phyloP scores from a whole-genome alignment of 2,329 filamentous ascomycete species.

The Fusarium musae region DNA sequence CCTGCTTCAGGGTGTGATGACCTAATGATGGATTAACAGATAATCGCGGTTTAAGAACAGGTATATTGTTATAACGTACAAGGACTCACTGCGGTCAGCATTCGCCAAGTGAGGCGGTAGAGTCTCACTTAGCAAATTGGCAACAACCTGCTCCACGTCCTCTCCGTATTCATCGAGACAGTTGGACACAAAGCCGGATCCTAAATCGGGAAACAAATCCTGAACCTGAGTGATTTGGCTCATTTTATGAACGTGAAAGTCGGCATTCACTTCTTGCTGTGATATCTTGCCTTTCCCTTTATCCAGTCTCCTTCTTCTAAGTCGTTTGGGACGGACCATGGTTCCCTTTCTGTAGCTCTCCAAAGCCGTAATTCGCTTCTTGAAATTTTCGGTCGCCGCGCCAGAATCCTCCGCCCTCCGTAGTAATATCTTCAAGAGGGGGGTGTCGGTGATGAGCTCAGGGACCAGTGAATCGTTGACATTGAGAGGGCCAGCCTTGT shows the following conservation, averaged over 20 bases:
- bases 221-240: slow-evolving; percentile 90
- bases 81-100: slow-evolving; percentile 71
- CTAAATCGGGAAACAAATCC: slow-evolving; percentile 90
- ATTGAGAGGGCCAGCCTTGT: slow-evolving; percentile 65
- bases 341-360: slow-evolving; percentile 68
- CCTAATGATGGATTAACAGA: slow-evolving; percentile 42
- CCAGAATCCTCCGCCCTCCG: slow-evolving; percentile 62
- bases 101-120: slow-evolving; percentile 74
- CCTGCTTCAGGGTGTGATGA: slow-evolving; percentile 42
- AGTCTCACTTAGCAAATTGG: slow-evolving; percentile 82
- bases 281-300: slow-evolving; percentile 71
- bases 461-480: slow-evolving; percentile 79
- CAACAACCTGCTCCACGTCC: slow-evolving; percentile 81
- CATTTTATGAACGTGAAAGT: slow-evolving; percentile 82
- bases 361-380: slow-evolving; percentile 70
- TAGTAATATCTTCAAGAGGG: slow-evolving; percentile 73
- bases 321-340: slow-evolving; percentile 61
- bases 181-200: slow-evolving; percentile 81
- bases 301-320: slow-evolving; percentile 65
- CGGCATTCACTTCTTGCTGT: slow-evolving; percentile 52
- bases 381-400: slow-evolving; percentile 64
- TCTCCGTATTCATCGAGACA: slow-evolving; percentile 83
- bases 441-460: slow-evolving; percentile 83
- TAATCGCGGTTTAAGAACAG: neutral
- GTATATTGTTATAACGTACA: slow-evolving; percentile 57